These are phyloP conservation scores for Gossypium mustelinum DNA, from an alignment of 345 rosid genomes.

Conservation along the genomic window DNA sequence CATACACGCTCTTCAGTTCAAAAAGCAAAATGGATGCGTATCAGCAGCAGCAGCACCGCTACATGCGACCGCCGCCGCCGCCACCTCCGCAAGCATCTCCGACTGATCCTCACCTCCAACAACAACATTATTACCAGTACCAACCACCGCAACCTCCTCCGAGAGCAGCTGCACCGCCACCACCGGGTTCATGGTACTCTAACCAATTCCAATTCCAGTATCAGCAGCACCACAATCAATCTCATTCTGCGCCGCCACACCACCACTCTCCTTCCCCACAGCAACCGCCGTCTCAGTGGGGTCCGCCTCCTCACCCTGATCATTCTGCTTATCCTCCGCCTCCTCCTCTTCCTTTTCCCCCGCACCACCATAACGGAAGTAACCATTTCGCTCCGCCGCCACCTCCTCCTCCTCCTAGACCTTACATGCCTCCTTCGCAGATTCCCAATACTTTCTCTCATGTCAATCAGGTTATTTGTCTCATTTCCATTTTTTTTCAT, in stretches of 20 bases:
- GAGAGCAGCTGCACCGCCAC: not conserved
- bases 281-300: slow-evolving; percentile 53
- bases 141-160: not conserved
- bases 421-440: slow-evolving; percentile 36
- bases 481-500: not conserved
- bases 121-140: not conserved
- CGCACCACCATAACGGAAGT: slow-evolving; percentile 27
- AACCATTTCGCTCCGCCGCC: slow-evolving; percentile 41
- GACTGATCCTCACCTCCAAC: slow-evolving; percentile 6
- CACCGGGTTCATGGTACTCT: slow-evolving; percentile 7
- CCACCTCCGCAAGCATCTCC: not conserved
- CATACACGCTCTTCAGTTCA: too few species aligned
- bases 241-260: slow-evolving; percentile 27
- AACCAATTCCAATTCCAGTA: slow-evolving; percentile 60
- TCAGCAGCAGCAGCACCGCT: slow-evolving; percentile 11
- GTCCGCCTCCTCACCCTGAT: slow-evolving; percentile 35
- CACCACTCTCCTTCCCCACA: slow-evolving; percentile 31
- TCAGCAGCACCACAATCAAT: slow-evolving; percentile 24
- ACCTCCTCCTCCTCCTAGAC: slow-evolving; percentile 39
- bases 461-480: slow-evolving; percentile 31
- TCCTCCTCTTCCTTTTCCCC: slow-evolving; percentile 32
- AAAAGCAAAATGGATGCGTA: slow-evolving; percentile 1
- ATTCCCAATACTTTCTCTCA: slow-evolving; percentile 35
- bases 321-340: slow-evolving; percentile 34
- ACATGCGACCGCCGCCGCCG: not conserved